These are phyloP conservation scores for Chytriomyces confervae DNA, from an alignment of 192 early-diverging fungal genomes.

Conservation along the genomic window DNA sequence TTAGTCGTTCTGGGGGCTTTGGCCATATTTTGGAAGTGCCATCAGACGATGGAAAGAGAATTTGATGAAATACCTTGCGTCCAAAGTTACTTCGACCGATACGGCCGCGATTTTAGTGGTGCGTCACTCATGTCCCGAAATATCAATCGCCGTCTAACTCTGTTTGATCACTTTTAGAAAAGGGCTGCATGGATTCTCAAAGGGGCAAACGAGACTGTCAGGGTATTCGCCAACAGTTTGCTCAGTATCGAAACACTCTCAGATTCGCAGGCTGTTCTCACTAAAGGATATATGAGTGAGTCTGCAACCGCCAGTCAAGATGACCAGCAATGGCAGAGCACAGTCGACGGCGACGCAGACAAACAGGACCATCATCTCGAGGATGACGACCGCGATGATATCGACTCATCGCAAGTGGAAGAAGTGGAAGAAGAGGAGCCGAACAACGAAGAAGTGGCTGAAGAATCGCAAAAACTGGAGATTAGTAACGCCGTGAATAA, in stretches of 20 bases:
- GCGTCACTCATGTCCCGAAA: background rate
- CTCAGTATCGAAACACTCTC: background rate
- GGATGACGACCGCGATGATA: constrained; percentile 10
- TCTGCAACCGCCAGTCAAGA: background rate
- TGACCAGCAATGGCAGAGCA: background rate
- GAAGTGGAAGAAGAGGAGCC: background rate
- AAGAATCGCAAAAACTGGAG: constrained; percentile 23
- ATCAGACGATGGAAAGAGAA: constrained; percentile 2
- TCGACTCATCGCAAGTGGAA: too few species aligned
- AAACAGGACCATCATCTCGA: constrained; percentile 1
- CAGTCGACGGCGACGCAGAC: background rate
- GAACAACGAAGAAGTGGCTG: constrained; percentile 5
- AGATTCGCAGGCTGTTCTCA: background rate
- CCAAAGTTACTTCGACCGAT: background rate
- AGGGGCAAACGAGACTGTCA: background rate
- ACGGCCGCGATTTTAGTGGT: background rate
- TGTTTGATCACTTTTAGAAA: background rate
- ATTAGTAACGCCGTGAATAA: constrained; percentile 10
- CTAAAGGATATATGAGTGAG: background rate
- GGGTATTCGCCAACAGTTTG: background rate
- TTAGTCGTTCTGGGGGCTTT: constrained; percentile 14
- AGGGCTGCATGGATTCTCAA: background rate
- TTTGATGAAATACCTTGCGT: background rate
- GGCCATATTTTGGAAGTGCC: constrained; percentile 4
- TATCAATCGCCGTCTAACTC: too few species aligned